A percentile compares a stretch with the other conserved stretches of the same genome.
Evolutionary conservation across 2,329 filamentous ascomycete genomes (phyloP).

Genomic region (Aspergillus candidus): DNA sequence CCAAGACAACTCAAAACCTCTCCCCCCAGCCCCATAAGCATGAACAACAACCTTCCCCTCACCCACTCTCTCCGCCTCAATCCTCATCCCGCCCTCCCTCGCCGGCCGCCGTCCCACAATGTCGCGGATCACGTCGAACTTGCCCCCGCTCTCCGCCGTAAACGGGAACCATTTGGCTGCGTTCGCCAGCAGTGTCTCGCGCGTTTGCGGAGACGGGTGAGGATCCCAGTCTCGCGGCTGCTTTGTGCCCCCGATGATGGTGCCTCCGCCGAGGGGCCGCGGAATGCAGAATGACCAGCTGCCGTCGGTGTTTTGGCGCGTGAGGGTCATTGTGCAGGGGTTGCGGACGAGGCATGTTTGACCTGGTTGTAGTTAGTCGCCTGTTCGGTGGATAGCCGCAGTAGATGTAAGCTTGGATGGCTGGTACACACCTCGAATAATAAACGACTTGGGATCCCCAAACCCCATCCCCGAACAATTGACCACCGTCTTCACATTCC

Average conservation of each 20-base stretch:
- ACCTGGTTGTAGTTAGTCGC: constrained; percentile 19
- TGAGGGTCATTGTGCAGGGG: constrained; percentile 44
- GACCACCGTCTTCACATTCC: constrained; percentile 33
- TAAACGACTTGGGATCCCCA: constrained; percentile 37
- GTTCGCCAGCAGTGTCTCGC: constrained; percentile 43
- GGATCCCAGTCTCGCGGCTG: constrained; percentile 53
- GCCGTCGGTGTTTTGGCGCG: constrained; percentile 57
- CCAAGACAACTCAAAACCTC: constrained; percentile 59
- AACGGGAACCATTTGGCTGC: constrained; percentile 39
- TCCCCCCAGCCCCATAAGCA: constrained; percentile 55
- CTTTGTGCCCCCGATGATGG: constrained; percentile 61
- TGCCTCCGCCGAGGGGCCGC: constrained; percentile 56
- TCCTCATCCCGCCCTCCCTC: constrained; percentile 44
- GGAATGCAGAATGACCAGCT: constrained; percentile 60
- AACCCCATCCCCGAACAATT: constrained; percentile 44
- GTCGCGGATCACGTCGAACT: constrained; percentile 42
- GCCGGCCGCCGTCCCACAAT: constrained; percentile 43
- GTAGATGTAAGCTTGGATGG: no score
- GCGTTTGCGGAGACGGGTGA: constrained; percentile 43
- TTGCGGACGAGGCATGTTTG: constrained; percentile 46
- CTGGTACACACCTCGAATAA: constrained; percentile 34
- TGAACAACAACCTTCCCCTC: constrained; percentile 39
- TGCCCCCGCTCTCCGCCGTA: constrained; percentile 26
- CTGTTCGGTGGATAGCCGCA: no score
- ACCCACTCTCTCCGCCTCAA: constrained; percentile 45